Conservation (phyloP, 1,284 basidiomycete species). For the Puccinia coronata region DNA sequence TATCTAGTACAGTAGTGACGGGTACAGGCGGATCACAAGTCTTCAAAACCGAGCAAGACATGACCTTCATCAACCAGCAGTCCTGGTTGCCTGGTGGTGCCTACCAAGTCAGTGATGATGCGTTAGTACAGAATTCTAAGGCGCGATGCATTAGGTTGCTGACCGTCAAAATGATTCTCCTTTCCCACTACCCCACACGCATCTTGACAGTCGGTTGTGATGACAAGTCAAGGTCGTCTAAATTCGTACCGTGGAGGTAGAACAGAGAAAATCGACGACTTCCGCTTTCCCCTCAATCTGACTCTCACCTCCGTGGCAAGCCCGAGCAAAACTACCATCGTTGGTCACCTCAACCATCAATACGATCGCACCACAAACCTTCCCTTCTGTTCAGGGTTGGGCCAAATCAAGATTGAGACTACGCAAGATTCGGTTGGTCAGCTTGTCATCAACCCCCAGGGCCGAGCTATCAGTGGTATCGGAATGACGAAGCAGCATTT, state of each 20-base stretch:
- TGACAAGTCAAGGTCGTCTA: conserved; percentile 2
- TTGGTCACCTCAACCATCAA: conserved; percentile 11
- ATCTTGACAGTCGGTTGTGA: background rate
- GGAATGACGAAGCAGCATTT: conserved; percentile 34
- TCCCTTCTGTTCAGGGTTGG: background rate
- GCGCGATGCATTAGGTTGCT: background rate
- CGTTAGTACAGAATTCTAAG: background rate
- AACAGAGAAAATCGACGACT: background rate
- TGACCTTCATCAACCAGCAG: conserved; percentile 1
- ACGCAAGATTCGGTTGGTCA: conserved; percentile 20
- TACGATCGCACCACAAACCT: background rate
- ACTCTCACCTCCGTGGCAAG: background rate
- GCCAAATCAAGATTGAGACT: conserved; percentile 15
- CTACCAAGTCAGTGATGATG: conserved; percentile 12
- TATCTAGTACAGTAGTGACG: conserved; percentile 24
- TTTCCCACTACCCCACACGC: background rate
- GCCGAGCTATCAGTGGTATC: conserved; percentile 15
- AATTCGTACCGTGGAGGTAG: conserved; percentile 10
- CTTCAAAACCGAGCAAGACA: conserved; percentile 32
- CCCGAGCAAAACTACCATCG: background rate
- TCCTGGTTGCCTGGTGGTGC: background rate
- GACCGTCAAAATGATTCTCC: background rate
- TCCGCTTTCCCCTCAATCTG: conserved; percentile 35
- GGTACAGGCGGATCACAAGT: conserved; percentile 4
- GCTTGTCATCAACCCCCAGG: conserved; percentile 3